phyloP scores from a whole-genome alignment of 1,284 basidiomycete species.

The Ceratobasidium sp. region DNA sequence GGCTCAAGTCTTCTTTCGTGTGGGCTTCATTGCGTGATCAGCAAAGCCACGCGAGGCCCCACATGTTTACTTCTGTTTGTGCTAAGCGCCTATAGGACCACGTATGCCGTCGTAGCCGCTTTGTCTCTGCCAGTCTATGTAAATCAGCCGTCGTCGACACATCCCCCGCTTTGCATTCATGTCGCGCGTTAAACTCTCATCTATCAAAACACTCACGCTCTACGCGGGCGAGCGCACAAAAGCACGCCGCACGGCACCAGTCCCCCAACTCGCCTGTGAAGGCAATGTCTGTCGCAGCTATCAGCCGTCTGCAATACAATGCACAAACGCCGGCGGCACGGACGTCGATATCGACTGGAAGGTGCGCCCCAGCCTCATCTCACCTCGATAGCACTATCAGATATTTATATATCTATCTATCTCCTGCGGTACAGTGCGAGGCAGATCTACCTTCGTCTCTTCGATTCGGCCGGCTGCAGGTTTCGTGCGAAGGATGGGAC shows the following conservation, averaged over 20 bases:
- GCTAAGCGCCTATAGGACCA: neutral
- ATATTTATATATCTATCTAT: neutral
- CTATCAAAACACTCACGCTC: constrained; percentile 60
- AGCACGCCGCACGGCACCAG: constrained; percentile 55
- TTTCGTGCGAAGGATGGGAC: constrained; percentile 63
- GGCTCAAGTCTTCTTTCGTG: constrained; percentile 6
- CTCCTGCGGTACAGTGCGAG: constrained; percentile 53
- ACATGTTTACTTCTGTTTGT: neutral
- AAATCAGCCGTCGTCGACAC: neutral
- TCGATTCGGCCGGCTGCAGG: constrained; percentile 59
- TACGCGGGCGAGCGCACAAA: constrained; percentile 54
- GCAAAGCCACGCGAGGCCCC: constrained; percentile 22
- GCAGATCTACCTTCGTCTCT: constrained; percentile 60
- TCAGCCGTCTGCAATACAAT: constrained; percentile 61
- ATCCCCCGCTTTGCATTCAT: neutral
- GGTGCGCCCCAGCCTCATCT: constrained; percentile 37
- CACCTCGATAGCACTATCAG: neutral
- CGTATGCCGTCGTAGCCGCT: constrained; percentile 15
- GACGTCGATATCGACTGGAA: constrained; percentile 58
- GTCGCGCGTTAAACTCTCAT: constrained; percentile 52
- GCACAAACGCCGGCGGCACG: constrained; percentile 59
- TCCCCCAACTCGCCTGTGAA: constrained; percentile 61
- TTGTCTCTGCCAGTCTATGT: neutral
- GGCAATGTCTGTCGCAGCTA: constrained; percentile 57
- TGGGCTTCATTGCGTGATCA: constrained; percentile 5